Evolutionary conservation across 2,329 filamentous ascomycete species (phyloP), one percentile per base, ranked within the genome.

Genomic region (Pseudohalonectria lignicola): DNA sequence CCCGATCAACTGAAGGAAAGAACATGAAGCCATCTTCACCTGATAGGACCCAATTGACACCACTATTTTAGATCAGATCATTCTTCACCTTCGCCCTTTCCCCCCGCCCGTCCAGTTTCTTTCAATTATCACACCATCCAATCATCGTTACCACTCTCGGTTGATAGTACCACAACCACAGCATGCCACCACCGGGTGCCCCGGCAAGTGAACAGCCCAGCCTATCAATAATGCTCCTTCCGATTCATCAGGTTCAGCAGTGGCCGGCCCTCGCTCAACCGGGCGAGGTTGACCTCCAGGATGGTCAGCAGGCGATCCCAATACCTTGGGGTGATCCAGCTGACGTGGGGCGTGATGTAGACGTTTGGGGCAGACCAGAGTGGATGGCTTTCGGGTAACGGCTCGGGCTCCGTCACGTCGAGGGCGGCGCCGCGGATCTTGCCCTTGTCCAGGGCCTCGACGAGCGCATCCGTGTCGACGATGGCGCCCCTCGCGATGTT

Each of bases 391-490:
- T 66, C 57, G 0, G 82, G 82, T 44, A 90, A 54, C 1, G 85
- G 85, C 55, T 90, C 85, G 0, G 84, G 84, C 43, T 88, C 82
- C 2, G 83, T 82, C 1, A 90, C 84, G 52, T 88, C 84, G 30
- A 90, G 58, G 2, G 82, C 82, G 0, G 84, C 85, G 21, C 84
- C 84, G 3, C 64, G 51, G 34, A 68, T 61, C 13, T 52, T 34
- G 5, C 53, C 63, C 3, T 44, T 44, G 29, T 70, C 57, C 10
- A 88, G 59, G 0, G 81, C 79, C 2, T 63, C 62, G 15, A 86
- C 68, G 36, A 90, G 53, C 2, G 74, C 79, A 2, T 69, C 59
- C 2, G 65, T 67, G 35, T 66, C 49, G 17, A 73, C 52, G 12
- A 72, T 57, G 0, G 61, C 58, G 0, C 67, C 84, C 2, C 84